phyloP scores from a whole-genome alignment of 768 basidiomycete species.

The Psilocybe cubensis region DNA sequence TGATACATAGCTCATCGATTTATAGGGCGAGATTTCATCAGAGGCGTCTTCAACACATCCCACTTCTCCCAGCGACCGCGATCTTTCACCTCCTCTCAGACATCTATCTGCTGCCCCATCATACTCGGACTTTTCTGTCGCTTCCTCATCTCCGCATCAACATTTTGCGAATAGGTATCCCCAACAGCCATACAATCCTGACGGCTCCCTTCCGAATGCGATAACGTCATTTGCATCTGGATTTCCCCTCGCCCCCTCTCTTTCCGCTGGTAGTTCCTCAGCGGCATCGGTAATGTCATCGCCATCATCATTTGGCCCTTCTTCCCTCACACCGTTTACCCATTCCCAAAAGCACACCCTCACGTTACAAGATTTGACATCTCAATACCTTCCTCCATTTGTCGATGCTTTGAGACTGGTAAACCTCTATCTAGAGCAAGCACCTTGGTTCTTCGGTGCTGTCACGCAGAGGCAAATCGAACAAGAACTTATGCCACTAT shows the following conservation, averaged over 20 bases:
- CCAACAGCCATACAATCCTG: slow-evolving; percentile 4
- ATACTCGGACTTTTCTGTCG: slow-evolving; percentile 8
- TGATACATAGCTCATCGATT: background rate
- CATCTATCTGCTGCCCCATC: slow-evolving; percentile 4
- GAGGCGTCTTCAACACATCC: slow-evolving; percentile 11
- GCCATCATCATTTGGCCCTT: slow-evolving; percentile 48
- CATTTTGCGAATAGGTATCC: slow-evolving; percentile 6
- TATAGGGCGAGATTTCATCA: slow-evolving; percentile 39
- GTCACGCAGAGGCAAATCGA: slow-evolving; percentile 63
- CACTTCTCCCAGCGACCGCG: slow-evolving; percentile 11
- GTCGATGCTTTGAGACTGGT: slow-evolving; percentile 59
- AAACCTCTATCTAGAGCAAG: slow-evolving; percentile 76
- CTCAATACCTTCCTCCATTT: slow-evolving; percentile 60
- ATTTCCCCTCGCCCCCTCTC: slow-evolving; percentile 53
- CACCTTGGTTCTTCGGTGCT: slow-evolving; percentile 81
- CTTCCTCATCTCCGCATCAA: background rate
- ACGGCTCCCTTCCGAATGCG: slow-evolving; percentile 19
- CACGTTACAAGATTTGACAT: slow-evolving; percentile 20
- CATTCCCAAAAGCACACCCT: slow-evolving; percentile 7
- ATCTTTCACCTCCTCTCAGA: slow-evolving; percentile 8
- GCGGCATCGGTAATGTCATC: slow-evolving; percentile 18
- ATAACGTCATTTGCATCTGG: slow-evolving; percentile 31
- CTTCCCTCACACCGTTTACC: slow-evolving; percentile 23
- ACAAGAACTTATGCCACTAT: slow-evolving; percentile 68
- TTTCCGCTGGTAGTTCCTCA: slow-evolving; percentile 30